A percentile compares a stretch with the other conserved stretches of the same genome.
These are phyloP conservation scores for Penicillium sp. DNA, from an alignment of 2,329 filamentous ascomycete species.

Conservation along the genomic window DNA sequence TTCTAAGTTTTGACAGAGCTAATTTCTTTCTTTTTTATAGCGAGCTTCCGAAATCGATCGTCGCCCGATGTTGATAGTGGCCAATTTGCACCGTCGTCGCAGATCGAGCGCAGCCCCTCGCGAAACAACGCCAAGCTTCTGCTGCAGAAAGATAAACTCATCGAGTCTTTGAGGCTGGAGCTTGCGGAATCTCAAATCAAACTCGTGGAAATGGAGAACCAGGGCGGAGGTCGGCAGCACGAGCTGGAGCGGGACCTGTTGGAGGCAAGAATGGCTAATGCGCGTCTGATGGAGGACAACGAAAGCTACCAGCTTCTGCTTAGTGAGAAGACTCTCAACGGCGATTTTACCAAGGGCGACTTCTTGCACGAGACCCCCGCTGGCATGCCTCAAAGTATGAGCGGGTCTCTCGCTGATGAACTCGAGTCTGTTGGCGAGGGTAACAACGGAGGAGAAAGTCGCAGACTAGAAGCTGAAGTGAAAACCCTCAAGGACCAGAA, in stretches of 20 bases:
- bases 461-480: constrained; percentile 73
- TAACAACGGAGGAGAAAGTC: constrained; percentile 53
- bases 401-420: constrained; percentile 75
- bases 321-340: constrained; percentile 91
- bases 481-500: constrained; percentile 86
- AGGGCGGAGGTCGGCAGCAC: constrained; percentile 78
- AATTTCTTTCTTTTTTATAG: constrained; percentile 21
- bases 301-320: constrained; percentile 95
- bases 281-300: constrained; percentile 95
- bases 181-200: constrained; percentile 95
- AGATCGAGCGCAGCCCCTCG: constrained; percentile 81
- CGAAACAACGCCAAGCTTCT: constrained; percentile 85
- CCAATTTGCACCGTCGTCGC: constrained; percentile 82
- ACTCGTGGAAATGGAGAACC: constrained; percentile 88
- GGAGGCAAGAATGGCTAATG: constrained; percentile 93
- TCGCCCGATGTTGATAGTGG: constrained; percentile 65
- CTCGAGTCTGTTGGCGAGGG: constrained; percentile 66
- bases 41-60: constrained; percentile 49
- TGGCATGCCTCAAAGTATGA: constrained; percentile 44
- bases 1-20: neutral
- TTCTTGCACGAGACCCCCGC: constrained; percentile 60
- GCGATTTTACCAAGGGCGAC: constrained; percentile 79
- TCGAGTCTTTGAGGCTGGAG: constrained; percentile 86
- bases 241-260: constrained; percentile 88
- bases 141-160: constrained; percentile 92